phyloP scores from a whole-genome alignment of 768 basidiomycete species.

The Lentinula sp. region DNA sequence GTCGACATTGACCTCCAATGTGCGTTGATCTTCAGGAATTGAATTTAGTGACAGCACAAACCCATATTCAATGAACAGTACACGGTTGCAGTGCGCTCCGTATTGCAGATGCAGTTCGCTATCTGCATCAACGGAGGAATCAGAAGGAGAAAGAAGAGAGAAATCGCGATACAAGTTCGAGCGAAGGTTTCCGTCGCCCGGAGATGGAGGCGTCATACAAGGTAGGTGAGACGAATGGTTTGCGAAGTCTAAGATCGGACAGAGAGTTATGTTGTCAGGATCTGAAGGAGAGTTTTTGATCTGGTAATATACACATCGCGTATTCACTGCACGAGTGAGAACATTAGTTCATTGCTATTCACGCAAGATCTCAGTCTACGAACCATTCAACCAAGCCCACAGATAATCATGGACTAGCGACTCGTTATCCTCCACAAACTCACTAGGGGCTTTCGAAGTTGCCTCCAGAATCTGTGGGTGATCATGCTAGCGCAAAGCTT shows the following conservation, averaged over 20 bases:
- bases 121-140: constrained; percentile 33
- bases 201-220: not conserved
- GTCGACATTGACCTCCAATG: constrained; percentile 62
- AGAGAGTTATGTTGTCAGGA: constrained; percentile 78
- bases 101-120: constrained; percentile 78
- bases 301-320: constrained; percentile 78
- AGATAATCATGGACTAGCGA: constrained; percentile 38
- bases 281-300: constrained; percentile 41
- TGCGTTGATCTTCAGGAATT: constrained; percentile 18
- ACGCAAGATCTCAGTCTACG: constrained; percentile 10
- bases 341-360: not conserved
- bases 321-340: constrained; percentile 64
- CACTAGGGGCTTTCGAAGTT: not conserved
- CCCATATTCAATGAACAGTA: constrained; percentile 86
- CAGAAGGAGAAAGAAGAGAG: constrained; percentile 42
- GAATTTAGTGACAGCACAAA: constrained; percentile 47
- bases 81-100: constrained; percentile 72
- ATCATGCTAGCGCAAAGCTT: not conserved
- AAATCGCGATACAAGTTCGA: constrained; percentile 37
- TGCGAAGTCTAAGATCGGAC: constrained; percentile 87
- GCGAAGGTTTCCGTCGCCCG: constrained; percentile 27
- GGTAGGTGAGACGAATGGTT: constrained; percentile 51
- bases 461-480: not conserved
- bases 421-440: constrained; percentile 1
- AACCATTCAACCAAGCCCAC: constrained; percentile 94